Evolutionary conservation across 2,329 filamentous ascomycete species (phyloP).

Genomic region (Colletotrichum higginsianum): DNA sequence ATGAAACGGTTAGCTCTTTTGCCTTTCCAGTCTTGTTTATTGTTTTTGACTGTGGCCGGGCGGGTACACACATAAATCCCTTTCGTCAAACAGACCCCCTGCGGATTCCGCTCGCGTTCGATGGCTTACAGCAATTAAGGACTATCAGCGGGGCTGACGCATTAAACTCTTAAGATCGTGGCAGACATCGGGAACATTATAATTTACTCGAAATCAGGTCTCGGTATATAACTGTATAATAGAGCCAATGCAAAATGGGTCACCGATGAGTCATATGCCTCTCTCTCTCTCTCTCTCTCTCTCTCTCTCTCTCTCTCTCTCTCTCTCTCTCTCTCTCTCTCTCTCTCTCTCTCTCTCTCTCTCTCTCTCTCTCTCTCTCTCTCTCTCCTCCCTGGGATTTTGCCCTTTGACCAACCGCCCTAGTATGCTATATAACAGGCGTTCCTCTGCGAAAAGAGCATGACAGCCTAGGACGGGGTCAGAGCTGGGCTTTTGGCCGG

Average conservation of each 20-base stretch:
- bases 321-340: neutral
- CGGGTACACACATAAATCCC: too few relatives aligned
- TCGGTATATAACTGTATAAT: neutral
- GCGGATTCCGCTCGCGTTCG: too few relatives aligned
- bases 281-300: neutral
- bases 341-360: neutral
- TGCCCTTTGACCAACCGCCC: neutral
- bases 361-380: neutral
- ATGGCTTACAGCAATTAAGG: too few relatives aligned
- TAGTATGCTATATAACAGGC: neutral
- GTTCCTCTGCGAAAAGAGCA: too few relatives aligned
- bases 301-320: neutral
- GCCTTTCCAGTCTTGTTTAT: neutral
- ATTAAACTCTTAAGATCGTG: too few relatives aligned
- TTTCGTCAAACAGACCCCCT: neutral
- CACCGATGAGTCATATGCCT: rapidly evolving
- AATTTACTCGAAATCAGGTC: too few relatives aligned
- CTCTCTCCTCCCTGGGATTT: neutral
- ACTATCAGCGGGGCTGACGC: too few relatives aligned
- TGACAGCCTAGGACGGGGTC: neutral
- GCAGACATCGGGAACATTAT: too few relatives aligned
- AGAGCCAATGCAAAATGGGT: neutral
- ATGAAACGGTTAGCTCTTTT: neutral
- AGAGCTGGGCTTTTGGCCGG: neutral
- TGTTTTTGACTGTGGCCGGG: neutral